phyloP scores from a whole-genome alignment of 257 asterid genomes.

The Solanum virginianum region DNA sequence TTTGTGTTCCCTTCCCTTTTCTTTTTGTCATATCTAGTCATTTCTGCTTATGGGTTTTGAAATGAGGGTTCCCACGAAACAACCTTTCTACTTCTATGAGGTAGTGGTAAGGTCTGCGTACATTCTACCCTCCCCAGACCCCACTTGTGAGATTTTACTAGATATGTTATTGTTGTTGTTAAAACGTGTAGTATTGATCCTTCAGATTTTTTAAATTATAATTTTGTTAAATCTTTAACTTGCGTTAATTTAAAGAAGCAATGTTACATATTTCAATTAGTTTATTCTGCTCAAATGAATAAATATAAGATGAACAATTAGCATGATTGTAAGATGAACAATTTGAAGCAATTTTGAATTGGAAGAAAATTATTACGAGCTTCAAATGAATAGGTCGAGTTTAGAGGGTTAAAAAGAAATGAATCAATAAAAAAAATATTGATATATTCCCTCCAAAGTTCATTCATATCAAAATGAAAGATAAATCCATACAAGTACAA shows the following conservation, averaged over 20 bases:
- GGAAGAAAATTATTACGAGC: background rate
- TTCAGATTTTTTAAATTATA: background rate
- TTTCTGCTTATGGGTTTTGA: too few species aligned
- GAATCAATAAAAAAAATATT: background rate
- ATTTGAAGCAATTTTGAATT: background rate
- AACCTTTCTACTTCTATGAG: too few species aligned
- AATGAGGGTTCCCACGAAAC: too few species aligned
- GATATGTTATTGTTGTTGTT: too few species aligned
- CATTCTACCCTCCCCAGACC: too few species aligned
- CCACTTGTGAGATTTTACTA: too few species aligned
- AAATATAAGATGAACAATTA: too few species aligned
- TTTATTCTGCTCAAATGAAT: background rate
- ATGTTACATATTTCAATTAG: background rate
- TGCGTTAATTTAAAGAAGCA: background rate
- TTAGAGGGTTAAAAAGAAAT: background rate
- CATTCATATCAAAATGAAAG: background rate
- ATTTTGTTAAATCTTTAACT: fast-evolving
- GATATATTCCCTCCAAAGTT: background rate
- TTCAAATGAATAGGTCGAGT: background rate
- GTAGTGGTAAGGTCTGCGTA: too few species aligned
- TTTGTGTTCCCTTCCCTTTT: too few species aligned
- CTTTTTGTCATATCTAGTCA: too few species aligned
- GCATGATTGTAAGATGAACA: background rate
- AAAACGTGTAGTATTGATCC: background rate
- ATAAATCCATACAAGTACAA: background rate